Percentiles rank a stretch among this genome's conserved stretches.
Evolutionary conservation across 768 basidiomycete species (phyloP).

Genomic region (Pilatotrama ljubarskyi): DNA sequence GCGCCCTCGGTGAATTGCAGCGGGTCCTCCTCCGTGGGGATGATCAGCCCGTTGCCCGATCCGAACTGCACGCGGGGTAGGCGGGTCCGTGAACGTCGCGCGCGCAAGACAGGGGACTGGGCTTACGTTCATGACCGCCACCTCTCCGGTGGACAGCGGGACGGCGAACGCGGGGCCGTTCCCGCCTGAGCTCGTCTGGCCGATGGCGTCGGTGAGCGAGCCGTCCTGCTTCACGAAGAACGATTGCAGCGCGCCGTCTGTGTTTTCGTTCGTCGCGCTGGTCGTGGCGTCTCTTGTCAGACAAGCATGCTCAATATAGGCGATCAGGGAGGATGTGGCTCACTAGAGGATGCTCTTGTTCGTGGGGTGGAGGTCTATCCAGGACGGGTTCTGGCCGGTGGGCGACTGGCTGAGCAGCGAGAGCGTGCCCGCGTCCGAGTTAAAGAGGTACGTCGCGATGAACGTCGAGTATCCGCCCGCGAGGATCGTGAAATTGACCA

Average conservation of each 20-base stretch:
- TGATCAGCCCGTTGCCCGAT: conserved; percentile 55
- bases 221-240: conserved; percentile 50
- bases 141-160: conserved; percentile 53
- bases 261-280: conserved; percentile 62
- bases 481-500: conserved; percentile 70
- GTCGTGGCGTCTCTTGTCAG: background rate
- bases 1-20: conserved; percentile 38
- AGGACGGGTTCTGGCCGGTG: conserved; percentile 55
- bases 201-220: conserved; percentile 43
- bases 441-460: conserved; percentile 64
- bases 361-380: conserved; percentile 58
- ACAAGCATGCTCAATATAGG: background rate
- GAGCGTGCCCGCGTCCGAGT: conserved; percentile 47
- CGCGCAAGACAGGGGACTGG: background rate
- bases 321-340: conserved; percentile 23
- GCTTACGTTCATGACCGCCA: conserved; percentile 58
- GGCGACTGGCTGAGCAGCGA: conserved; percentile 48
- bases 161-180: conserved; percentile 51
- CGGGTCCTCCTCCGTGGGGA: conserved; percentile 45
- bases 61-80: conserved; percentile 39
- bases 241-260: conserved; percentile 50
- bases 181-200: conserved; percentile 51
- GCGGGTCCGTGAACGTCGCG: background rate
- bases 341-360: conserved; percentile 65
- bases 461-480: conserved; percentile 65